Percentiles rank a stretch among this genome's conserved stretches.
Evolutionary conservation across 2,329 filamentous ascomycete genomes (phyloP).

Genomic region (Exophiala oligosperma): DNA sequence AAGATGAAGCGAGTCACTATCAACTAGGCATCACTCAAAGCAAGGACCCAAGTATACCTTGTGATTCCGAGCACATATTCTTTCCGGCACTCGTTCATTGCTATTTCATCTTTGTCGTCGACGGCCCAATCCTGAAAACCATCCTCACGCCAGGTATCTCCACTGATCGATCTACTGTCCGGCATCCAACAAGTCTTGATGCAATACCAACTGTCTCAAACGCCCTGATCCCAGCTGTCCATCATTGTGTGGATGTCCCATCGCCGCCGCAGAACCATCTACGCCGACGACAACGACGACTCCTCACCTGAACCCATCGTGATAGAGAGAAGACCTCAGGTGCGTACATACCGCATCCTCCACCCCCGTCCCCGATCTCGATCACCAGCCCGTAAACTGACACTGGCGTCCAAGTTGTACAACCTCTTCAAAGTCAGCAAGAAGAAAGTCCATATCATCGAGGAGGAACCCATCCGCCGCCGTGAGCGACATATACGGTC

Average conservation of each 20-base stretch:
- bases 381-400: conserved; percentile 16
- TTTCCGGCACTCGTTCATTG: not conserved
- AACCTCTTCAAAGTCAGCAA: conserved; percentile 21
- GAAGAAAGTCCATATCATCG: conserved; percentile 22
- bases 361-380: conserved; percentile 5
- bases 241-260: conserved; percentile 20
- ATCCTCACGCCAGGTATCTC: not conserved
- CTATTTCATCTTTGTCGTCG: not conserved
- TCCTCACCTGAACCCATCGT: conserved; percentile 17
- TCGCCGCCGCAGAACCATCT: conserved; percentile 12
- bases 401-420: conserved; percentile 22
- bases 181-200: not conserved
- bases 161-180: too few relatives aligned
- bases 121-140: not conserved
- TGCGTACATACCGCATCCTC: conserved; percentile 22
- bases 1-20: conserved; percentile 6
- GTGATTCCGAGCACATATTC: not conserved
- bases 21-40: conserved; percentile 19
- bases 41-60: not conserved
- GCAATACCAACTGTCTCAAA: not conserved
- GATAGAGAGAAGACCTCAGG: conserved; percentile 22
- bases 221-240: not conserved
- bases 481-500: conserved; percentile 10
- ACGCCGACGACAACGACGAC: conserved; percentile 15
- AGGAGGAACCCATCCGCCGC: conserved; percentile 22